These are phyloP conservation scores for Truncatella angustata DNA, from an alignment of 2,329 filamentous ascomycete species.

Conservation along the genomic window DNA sequence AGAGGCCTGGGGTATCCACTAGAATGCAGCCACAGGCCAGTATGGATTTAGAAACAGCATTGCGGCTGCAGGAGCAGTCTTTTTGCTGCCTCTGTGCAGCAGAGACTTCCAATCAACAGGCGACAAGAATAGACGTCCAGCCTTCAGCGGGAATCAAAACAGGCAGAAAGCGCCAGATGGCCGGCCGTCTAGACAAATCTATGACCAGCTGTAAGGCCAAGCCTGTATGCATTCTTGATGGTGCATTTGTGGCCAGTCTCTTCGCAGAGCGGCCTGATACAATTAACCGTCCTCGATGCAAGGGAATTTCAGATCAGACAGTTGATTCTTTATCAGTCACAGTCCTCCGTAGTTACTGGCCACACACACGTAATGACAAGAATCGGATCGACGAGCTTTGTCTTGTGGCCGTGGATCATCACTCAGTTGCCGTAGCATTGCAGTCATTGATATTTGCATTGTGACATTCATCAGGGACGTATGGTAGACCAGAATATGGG, in stretches of 20 bases:
- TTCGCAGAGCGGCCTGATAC: background rate
- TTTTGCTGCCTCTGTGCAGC: background rate
- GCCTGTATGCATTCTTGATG: background rate
- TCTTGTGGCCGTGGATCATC: background rate
- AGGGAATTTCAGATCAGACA: background rate
- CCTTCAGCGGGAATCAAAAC: conserved; percentile 7
- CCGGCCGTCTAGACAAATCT: background rate
- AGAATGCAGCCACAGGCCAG: background rate
- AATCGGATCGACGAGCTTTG: background rate
- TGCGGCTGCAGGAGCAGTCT: background rate
- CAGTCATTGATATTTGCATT: background rate
- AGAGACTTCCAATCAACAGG: conserved; percentile 7
- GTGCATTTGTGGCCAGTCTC: background rate
- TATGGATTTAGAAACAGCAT: background rate
- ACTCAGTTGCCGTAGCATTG: background rate
- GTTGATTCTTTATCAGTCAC: background rate
- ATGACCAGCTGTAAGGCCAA: conserved; percentile 6
- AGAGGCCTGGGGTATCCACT: conserved; percentile 3
- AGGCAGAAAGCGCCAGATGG: background rate
- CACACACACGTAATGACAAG: background rate
- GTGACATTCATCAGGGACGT: background rate
- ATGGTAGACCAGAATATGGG: background rate
- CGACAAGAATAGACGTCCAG: conserved; percentile 5
- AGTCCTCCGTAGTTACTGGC: background rate
- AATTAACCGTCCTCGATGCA: background rate